Base-by-base conservation (phyloP, 768 basidiomycete genomes). In the Rhodotorula babjevae region DNA sequence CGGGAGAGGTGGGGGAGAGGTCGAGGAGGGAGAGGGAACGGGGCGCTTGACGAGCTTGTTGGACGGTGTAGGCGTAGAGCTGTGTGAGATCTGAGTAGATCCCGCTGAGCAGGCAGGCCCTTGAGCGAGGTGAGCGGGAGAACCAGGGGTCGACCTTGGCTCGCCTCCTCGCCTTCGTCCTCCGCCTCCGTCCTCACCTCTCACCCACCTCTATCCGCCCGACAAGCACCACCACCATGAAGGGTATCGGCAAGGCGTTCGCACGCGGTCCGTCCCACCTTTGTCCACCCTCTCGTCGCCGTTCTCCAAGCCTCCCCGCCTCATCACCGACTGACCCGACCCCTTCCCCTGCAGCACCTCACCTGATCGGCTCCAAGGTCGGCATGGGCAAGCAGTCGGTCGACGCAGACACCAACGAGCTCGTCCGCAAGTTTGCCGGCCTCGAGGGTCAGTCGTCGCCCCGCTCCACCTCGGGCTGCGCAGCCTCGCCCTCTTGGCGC, bases 341-440 rank as follows among this genome's bases (percentile, higher is more conserved):
- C 36, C 59, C 60, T 44, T 44, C 42, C 23, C 55, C 49, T 79
- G 92, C 94, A 79, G 93, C 94, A 66, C 96, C 96, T 79, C 92
- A 93, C 82, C 83, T 91, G 79, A 84, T 99, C 80, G 91, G 90
- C 69, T 86, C 86, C 78, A 91, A 88, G 84, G 88, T 90, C 77
- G 96, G 96, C 44, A 89, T 93, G 87, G 82, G 93, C 49, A 95
- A 95, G 86, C 94, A 69, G 55, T 55, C 44, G 31, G 58, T 58
- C 21, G 73, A 74, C 46, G 56, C 61, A 12, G 71, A 76, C 40
- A 65, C 63, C 14, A 63, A 71, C 60, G 72, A 73, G 42, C 65
- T 68, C 21, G 71, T 77, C 16, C 63, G 69, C 60, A 71, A 73
- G 63, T 76, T 74, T 36, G n/a, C 65, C 27, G 62, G 65, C 16